Evolutionary conservation across 169 alveolate genomes (phyloP).

Genomic region (Amoebophrya sp.): DNA sequence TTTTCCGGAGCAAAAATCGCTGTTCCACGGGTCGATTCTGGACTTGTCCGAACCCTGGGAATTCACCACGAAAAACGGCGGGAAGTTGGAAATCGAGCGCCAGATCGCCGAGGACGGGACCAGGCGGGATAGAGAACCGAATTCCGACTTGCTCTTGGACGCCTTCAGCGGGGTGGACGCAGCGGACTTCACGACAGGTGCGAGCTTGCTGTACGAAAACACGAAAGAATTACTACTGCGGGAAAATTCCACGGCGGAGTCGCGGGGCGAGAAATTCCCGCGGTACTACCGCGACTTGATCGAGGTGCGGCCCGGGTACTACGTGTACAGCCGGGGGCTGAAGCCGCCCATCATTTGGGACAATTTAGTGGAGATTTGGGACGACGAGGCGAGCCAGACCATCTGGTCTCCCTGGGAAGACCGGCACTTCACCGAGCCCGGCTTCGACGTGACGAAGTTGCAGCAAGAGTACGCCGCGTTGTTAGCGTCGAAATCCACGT

Average conservation of each 20-base stretch:
- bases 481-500: not conserved
- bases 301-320: slow-evolving; percentile 22
- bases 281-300: not conserved
- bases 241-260: too few relatives aligned
- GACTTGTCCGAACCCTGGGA: not conserved
- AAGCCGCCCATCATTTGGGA: not conserved
- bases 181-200: not conserved
- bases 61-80: not conserved
- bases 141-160: too few relatives aligned
- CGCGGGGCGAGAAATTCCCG: not conserved
- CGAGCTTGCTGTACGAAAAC: not conserved
- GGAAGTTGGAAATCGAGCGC: not conserved
- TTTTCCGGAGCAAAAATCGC: not conserved
- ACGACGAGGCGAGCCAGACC: not conserved
- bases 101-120: not conserved
- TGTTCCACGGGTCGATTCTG: not conserved
- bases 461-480: not conserved
- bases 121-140: too few relatives aligned
- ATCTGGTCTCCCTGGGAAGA: slow-evolving; percentile 21
- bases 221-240: not conserved
- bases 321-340: not conserved
- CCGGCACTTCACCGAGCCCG: not conserved
- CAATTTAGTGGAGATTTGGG: slow-evolving; percentile 11
- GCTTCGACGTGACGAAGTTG: not conserved
- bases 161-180: not conserved